Evolutionary conservation across 352 stramenopile genomes (phyloP).

Genomic region (Ophiocytium majus): DNA sequence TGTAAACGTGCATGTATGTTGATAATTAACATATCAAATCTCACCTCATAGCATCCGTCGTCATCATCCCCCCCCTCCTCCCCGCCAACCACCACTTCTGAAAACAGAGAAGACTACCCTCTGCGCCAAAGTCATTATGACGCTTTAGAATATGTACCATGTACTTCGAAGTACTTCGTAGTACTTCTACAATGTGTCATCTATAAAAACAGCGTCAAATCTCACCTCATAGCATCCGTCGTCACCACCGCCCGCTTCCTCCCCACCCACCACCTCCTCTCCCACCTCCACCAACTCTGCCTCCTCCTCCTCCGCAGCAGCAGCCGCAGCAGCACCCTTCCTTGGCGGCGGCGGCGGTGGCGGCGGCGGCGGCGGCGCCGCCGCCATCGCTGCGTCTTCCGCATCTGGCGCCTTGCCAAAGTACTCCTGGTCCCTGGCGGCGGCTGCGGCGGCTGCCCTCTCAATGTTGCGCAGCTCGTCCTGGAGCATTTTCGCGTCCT

Average conservation of each 20-base stretch:
- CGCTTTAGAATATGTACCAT: background rate
- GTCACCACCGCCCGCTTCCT: constrained; percentile 13
- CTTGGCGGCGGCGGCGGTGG: constrained; percentile 13
- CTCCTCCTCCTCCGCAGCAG: background rate
- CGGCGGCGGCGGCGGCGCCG: constrained; percentile 4
- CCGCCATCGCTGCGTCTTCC: background rate
- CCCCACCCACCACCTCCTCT: background rate
- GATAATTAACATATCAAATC: too few relatives aligned
- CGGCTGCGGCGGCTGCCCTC: constrained; percentile 11
- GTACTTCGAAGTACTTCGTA: too few relatives aligned
- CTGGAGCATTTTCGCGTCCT: constrained; percentile 13
- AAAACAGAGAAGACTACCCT: too few relatives aligned
- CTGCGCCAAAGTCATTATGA: too few relatives aligned
- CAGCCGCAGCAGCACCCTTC: constrained; percentile 8
- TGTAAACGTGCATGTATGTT: too few relatives aligned
- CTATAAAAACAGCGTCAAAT: too few relatives aligned
- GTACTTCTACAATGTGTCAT: too few relatives aligned
- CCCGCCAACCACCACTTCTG: background rate
- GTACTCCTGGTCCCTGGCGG: background rate
- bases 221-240: constrained; percentile 14
- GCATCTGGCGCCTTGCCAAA: background rate
- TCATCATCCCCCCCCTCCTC: background rate
- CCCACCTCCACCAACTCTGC: background rate
- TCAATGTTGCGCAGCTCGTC: constrained; percentile 32
- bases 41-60: too few relatives aligned